Base-by-base conservation (phyloP, 495 filamentous ascomycete genomes). In the Neurospora sp. region DNA sequence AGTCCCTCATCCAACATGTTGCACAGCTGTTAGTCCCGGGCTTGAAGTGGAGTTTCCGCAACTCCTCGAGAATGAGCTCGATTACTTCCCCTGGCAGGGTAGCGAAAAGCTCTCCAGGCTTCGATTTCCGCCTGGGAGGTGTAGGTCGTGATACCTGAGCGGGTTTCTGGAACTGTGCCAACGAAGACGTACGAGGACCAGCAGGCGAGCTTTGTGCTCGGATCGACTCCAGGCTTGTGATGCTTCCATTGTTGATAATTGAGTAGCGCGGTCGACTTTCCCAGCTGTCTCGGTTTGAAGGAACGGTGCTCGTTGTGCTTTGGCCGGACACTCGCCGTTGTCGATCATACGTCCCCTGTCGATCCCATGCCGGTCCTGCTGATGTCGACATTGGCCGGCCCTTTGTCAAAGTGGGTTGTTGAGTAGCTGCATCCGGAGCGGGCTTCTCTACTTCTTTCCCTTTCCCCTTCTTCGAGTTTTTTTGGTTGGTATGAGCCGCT, bases 1-100 rank as follows among this genome's bases (percentile, higher is more conserved):
- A 78, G 77, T 96, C 92, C 69, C 91, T 88, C 83, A 93, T 90
- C 80, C 90, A 93, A 81, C 93, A 94, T 74, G 91, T 92, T 71
- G 89, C 85, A 76, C 93, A 96, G 71, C 84, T 88, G 39, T 76
- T 74, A 41, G 82, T 83, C 17, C 79, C 78, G 40, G 78, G 74
- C 38, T 76, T 76, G 17, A 87, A 72, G 74, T 88, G 87, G 22
- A 81, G 76, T 68, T 82, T 79, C 75, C 82, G 84, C 69, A 88
- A 78, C 35, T 84, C 81, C 40, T 81, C 81, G 14, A 85, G 75
- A 37, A 90, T 84, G 70, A 89, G 81, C 75, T 84, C 80, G 69
- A 90, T 78, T 3, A 90, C 86, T 74, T 89, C 87, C 7, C 87
- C 86, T 8, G 89, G 88, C 12, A 91, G 79, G 16, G 81, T 81